Evolutionary conservation across 75 land plant genomes (phyloP).

Genomic region (Adiantum capillusveneris): DNA sequence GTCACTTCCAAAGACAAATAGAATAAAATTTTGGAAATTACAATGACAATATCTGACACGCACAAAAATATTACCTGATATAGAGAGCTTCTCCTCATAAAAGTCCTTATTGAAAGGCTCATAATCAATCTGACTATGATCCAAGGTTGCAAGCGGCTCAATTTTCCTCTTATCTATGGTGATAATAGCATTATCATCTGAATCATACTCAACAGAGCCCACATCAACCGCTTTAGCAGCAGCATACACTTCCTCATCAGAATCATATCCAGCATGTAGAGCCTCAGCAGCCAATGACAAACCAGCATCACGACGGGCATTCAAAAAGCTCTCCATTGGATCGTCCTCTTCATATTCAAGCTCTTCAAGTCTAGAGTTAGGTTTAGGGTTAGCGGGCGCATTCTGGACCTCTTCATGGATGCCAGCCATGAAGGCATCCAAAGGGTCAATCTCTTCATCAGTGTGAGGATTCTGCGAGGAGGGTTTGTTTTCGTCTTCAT

Average conservation of each 20-base stretch:
- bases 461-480: background rate
- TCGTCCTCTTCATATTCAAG: conserved; percentile 72
- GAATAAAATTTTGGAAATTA: too few relatives aligned
- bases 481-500: conserved; percentile 11
- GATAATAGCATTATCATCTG: conserved; percentile 85
- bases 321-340: conserved; percentile 82
- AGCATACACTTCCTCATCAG: conserved; percentile 98
- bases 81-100: conserved; percentile 78
- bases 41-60: too few relatives aligned
- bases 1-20: too few relatives aligned
- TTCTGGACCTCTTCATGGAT: conserved; percentile 80
- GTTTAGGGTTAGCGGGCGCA: conserved; percentile 29
- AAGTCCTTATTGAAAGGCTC: conserved; percentile 88
- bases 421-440: conserved; percentile 97
- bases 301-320: conserved; percentile 75
- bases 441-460: conserved; percentile 76
- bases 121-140: conserved; percentile 72
- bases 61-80: conserved; percentile 52
- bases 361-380: conserved; percentile 39
- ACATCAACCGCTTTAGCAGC: conserved; percentile 98
- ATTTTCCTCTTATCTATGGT: conserved; percentile 65
- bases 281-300: conserved; percentile 84
- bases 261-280: conserved; percentile 87
- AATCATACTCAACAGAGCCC: conserved; percentile 85
- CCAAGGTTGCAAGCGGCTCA: conserved; percentile 79